Conservation (phyloP, 108 stramenopile genomes). For the Thalassiosira profunda region DNA sequence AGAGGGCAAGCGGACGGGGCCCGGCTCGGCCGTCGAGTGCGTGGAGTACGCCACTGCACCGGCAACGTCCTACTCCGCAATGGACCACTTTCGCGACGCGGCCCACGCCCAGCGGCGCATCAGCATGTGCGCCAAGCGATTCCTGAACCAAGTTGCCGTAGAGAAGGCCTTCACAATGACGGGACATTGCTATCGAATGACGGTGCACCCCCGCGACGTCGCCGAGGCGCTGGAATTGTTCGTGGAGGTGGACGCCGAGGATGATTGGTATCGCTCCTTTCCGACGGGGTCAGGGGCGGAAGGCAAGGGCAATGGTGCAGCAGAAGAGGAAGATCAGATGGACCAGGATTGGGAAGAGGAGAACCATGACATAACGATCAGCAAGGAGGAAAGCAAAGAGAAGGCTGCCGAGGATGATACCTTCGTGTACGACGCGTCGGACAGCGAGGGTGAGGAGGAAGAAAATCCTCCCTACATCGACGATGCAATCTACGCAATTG, state of each 20-base stretch:
- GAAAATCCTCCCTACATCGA: background rate
- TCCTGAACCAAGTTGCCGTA: too few relatives aligned
- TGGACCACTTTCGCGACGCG: too few relatives aligned
- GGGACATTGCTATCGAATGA: background rate
- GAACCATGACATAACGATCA: too few relatives aligned
- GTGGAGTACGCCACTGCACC: too few relatives aligned
- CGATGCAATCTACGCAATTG: constrained; percentile 3
- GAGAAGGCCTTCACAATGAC: background rate
- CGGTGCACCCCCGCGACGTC: constrained; percentile 1
- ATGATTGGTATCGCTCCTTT: constrained; percentile 1
- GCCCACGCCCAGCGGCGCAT: too few relatives aligned
- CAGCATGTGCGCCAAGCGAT: too few relatives aligned
- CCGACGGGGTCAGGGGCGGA: background rate
- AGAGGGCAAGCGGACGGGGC: too few relatives aligned
- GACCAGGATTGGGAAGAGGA: background rate
- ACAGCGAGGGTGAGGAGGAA: constrained; percentile 1
- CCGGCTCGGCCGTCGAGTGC: too few relatives aligned
- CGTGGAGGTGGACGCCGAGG: background rate
- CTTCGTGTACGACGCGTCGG: constrained; percentile 2
- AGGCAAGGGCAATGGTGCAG: background rate
- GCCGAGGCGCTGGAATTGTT: constrained; percentile 7
- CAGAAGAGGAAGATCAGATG: constrained; percentile 1
- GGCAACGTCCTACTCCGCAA: too few relatives aligned
- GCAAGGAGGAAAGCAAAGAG: background rate
- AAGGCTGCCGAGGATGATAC: background rate